phyloP scores from a whole-genome alignment of 139 green algal genomes.

The Ettlia oleoabundans region DNA sequence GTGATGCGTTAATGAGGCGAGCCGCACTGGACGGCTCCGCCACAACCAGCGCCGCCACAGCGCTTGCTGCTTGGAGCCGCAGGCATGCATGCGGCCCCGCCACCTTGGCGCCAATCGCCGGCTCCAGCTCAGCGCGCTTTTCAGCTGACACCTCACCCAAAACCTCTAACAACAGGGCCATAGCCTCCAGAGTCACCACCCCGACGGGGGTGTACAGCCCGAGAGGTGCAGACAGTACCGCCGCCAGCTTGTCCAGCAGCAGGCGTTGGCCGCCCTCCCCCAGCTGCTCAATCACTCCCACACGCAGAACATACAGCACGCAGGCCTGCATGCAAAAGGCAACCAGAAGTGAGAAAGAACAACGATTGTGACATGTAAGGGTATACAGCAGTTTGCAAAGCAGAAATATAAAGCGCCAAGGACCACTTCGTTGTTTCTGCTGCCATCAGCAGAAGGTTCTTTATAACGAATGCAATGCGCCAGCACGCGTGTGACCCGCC shows the following conservation, averaged over 20 bases:
- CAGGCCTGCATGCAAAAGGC: slow-evolving; percentile 58
- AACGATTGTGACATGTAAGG: background rate
- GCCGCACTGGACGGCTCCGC: slow-evolving; percentile 64
- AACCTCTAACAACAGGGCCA: slow-evolving; percentile 74
- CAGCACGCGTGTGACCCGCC: background rate
- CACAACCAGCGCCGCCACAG: slow-evolving; percentile 68
- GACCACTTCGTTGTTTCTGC: too few species aligned
- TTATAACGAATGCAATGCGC: too few species aligned
- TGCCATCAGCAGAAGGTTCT: too few species aligned
- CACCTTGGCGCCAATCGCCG: slow-evolving; percentile 55
- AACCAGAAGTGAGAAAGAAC: background rate
- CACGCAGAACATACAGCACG: slow-evolving; percentile 82
- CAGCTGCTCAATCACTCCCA: slow-evolving; percentile 76
- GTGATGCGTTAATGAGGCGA: slow-evolving; percentile 42
- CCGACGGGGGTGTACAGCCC: slow-evolving; percentile 51
- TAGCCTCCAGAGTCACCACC: slow-evolving; percentile 68
- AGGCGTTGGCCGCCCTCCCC: slow-evolving; percentile 65
- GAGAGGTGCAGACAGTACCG: slow-evolving; percentile 42
- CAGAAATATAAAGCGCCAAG: too few species aligned
- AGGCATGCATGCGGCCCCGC: slow-evolving; percentile 22
- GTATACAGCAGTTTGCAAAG: background rate
- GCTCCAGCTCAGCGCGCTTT: slow-evolving; percentile 50
- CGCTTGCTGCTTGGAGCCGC: slow-evolving; percentile 66
- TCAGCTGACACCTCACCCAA: slow-evolving; percentile 76
- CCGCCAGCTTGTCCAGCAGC: slow-evolving; percentile 66